phyloP scores from a whole-genome alignment of 2,329 filamentous ascomycete genomes.

The Lasiodiplodia sp. region DNA sequence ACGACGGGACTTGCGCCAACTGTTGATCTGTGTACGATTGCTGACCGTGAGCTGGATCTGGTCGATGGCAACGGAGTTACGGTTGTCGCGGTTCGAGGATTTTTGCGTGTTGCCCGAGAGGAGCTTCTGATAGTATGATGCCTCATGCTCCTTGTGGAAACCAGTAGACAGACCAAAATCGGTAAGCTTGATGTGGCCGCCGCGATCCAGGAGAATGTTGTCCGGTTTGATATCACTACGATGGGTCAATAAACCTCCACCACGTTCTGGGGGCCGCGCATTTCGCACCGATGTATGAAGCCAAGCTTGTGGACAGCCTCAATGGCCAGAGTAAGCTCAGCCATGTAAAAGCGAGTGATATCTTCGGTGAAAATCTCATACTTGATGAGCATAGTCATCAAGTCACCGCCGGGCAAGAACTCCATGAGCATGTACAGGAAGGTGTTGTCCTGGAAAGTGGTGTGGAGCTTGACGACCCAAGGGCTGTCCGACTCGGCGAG shows the following conservation, averaged over 20 bases:
- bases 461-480: conserved; percentile 98
- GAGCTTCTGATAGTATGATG: conserved; percentile 97
- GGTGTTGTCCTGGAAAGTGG: conserved; percentile 94
- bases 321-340: conserved; percentile 96
- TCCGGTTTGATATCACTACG: conserved; percentile 96
- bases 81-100: conserved; percentile 65
- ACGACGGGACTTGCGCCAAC: conserved; percentile 94
- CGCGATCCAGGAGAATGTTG: conserved; percentile 94
- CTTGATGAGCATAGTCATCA: conserved; percentile 99
- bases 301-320: conserved; percentile 97
- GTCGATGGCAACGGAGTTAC: conserved; percentile 93
- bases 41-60: conserved; percentile 98
- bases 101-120: conserved; percentile 69
- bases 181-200: conserved; percentile 96
- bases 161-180: conserved; percentile 98
- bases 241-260: conserved; percentile 37
- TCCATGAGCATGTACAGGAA: conserved; percentile 99
- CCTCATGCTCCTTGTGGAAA: conserved; percentile 97
- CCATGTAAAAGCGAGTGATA: conserved; percentile 99
- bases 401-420: conserved; percentile 94
- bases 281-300: conserved; percentile 91
- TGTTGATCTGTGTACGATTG: conserved; percentile 97
- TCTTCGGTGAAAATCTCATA: conserved; percentile 99
- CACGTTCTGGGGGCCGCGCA: neutral
- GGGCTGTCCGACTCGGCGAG: conserved; percentile 98